Evolutionary conservation across 306 rosid genomes (phyloP), one percentile per base, ranked within the genome.

Genomic region (Malus sylvestris): DNA sequence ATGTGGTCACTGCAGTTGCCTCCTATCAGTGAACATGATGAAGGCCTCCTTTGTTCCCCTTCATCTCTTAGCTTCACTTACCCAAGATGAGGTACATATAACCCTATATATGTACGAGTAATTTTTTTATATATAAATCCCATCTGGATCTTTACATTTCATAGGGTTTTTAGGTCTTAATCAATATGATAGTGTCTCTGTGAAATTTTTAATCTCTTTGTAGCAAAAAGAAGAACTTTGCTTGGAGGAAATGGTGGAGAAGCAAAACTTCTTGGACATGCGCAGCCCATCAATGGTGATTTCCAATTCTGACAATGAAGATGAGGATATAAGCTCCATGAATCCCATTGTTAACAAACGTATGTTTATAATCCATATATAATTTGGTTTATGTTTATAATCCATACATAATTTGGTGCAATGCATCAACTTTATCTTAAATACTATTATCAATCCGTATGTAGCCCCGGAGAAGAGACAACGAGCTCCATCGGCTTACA

Each of bases 401-500:
- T 2, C 22, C 22, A 20, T 18, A 8, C 33, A 30, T n/a, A 72
- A 79, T 15, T 72, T 67, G 55, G 27, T 46, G 42, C 73, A 70
- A 33, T n/a, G 18, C 5, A 16, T 27, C 8, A 55, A 72, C 52
- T 15, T 32, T 32, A n/a, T 9, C 16, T 14, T 14, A 20, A 33
- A 8, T 35, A 76, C 30, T 59, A 4, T 60, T 68, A 1, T 7
- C 3, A 25, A 42, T 25, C 68, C 33, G 16, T 63, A 13, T 69
- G 55, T 22, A 92, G 98, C 97, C 49, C 97, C 98, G 18, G 97
- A 92, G 89, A 94, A 91, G 86, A 91, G 97, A 82, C 95, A 94
- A 73, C 53, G 98, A 90, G 90, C 97, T 71, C 98, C 98, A 12
- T 91, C 98, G 72, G 98, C 98, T 44, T 94, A 94, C 77, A 94